Evolutionary conservation across 164 flowering plant genomes (phyloP), one percentile per base, ranked within the genome.

Genomic region (Tetrastigma voinierianum): DNA sequence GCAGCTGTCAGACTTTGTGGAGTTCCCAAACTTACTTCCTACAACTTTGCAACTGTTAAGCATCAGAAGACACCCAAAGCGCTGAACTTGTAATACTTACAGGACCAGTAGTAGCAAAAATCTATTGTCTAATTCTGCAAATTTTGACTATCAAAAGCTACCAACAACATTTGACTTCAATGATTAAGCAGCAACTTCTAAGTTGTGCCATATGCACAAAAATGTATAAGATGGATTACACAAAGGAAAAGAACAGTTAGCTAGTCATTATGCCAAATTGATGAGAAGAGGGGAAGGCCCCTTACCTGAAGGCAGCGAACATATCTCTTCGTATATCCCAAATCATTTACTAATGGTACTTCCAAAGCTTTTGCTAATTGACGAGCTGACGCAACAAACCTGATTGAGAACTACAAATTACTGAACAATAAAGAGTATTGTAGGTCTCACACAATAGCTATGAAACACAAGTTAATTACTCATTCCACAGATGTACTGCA

Each of bases 241-340:
- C 40, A 32, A 32, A 32, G 40, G 6, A 32, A 4, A 32, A 32
- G 40, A 3, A 32, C 40, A 32, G 40, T 32, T 32, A 32, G 40
- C 40, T 32, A 5, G 6, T 45, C 40, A 46, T 14, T 13, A 66
- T 15, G 46, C n/a, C 44, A 56, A 16, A 53, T 4, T 14, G 23
- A 62, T 21, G 57, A 44, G 23, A 10, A 63, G n/a, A 47, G n/a
- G 74, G 58, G 1, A 59, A 46, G 64, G 40, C 0, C 6, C 40
- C 40, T 46, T 78, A 96, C 99, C 99, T 96, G 99, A 65, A 96
- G 96, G 76, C 99, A 96, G 14, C 99, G 86, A 18, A 96, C 96
- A 62, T 96, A 96, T 96, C 99, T 82, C 81, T 96, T 96, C n/a
- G 99, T 96, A 74, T 96, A 96, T 61, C 99, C 99, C 68, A 96